Percentiles rank a stretch among this genome's conserved stretches.
Conservation (phyloP, 2,329 filamentous ascomycete species). For the Neoarthrinium moseri region DNA sequence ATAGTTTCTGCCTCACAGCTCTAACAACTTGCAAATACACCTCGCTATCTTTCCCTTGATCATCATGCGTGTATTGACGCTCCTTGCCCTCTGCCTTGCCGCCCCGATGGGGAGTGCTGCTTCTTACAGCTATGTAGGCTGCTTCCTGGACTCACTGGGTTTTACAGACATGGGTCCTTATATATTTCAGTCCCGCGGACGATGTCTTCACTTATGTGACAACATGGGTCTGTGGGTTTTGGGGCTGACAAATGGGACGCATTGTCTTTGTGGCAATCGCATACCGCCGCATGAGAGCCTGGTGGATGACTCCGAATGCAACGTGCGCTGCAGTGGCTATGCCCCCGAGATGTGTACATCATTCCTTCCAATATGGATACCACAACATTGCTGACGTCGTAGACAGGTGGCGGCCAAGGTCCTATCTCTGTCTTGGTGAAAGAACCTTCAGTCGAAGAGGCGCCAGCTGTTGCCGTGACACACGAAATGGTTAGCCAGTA, state of each 20-base stretch:
- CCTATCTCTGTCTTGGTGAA: slow-evolving; percentile 2
- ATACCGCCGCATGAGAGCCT: slow-evolving; percentile 8
- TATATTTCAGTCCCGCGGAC: slow-evolving; percentile 14
- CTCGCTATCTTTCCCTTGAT: too few relatives aligned
- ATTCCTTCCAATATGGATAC: neutral
- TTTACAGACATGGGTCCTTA: slow-evolving; percentile 2
- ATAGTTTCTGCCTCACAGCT: too few relatives aligned
- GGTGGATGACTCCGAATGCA: slow-evolving; percentile 15
- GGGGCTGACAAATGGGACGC: slow-evolving; percentile 15
- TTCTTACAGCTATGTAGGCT: slow-evolving; percentile 12
- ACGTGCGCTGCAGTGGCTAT: slow-evolving; percentile 16
- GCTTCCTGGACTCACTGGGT: slow-evolving; percentile 12
- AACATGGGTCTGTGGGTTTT: slow-evolving; percentile 5
- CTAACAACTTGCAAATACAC: too few relatives aligned
- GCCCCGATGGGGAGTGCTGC: neutral
- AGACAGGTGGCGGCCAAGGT: neutral
- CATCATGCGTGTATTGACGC: too few relatives aligned
- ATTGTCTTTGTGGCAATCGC: slow-evolving; percentile 17
- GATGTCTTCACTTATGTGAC: slow-evolving; percentile 7
- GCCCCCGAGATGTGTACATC: slow-evolving; percentile 8
- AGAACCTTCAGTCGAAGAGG: slow-evolving; percentile 1
- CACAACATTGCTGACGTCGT: neutral
- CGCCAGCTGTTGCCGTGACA: neutral
- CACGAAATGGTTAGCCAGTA: neutral
- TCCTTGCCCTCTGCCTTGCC: too few relatives aligned